Evolutionary conservation across 768 basidiomycete genomes (phyloP), one percentile per base, ranked within the genome.

Genomic region (Lenzites betulinus): DNA sequence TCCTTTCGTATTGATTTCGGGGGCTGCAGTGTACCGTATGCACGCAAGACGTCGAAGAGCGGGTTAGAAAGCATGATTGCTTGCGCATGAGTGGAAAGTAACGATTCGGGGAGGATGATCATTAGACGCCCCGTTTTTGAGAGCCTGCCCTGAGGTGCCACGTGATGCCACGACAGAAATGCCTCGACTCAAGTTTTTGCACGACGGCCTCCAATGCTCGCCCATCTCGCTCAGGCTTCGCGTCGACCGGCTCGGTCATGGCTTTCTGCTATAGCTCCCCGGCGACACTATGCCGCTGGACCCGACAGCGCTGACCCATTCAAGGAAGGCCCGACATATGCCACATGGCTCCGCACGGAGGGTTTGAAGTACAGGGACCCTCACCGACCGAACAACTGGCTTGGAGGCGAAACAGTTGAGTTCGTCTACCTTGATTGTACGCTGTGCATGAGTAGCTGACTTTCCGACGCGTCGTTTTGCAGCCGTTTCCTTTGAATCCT

Each of bases 401-500:
- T 93, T 9, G 83, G 84, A 62, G 77, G 73, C 33, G 73, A 78
- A 64, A 78, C 80, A 77, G 87, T 85, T 70, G 74, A 77, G 81
- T 78, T 69, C 67, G 64, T 71, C 70, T 63, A 26, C 58, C 33
- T 50, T 18, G n/a, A 3, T 15, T 33, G 26, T 13, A 46, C 25
- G 22, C 57, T 58, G 33, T 46, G 58, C 48, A 30, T 63, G 28
- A 51, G 39, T 56, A 50, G 63, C 49, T 59, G 20, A 55, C 15
- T 18, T 33, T 15, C 6, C 7, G 38, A 3, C 55, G 59, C 64
- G 30, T 62, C 51, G 38, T 23, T 54, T 18, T 33, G 11, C 58
- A 95, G 92, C 93, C 92, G 0, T 95, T 95, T 71, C 91, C 92
- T 13, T 77, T 91, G 74, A 95, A 96, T 69, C 85, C 85, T 6